A percentile compares a stretch with the other conserved stretches of the same genome.
Evolutionary conservation across 192 early-diverging fungal species (phyloP).

Genomic region (Backusella sp.): DNA sequence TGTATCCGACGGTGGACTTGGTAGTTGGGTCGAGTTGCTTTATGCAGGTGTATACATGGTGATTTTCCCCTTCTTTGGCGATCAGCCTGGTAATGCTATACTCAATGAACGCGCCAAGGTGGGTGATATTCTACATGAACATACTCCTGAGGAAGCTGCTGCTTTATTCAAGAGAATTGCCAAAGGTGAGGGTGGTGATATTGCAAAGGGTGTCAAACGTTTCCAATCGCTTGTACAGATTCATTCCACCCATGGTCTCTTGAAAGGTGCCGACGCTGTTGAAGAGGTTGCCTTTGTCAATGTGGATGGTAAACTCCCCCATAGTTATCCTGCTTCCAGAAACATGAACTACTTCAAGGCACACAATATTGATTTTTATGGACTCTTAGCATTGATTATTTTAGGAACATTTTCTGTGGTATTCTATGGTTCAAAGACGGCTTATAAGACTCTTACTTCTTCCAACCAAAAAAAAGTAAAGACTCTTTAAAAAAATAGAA

Average conservation of each 20-base stretch:
- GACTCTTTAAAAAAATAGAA: no score
- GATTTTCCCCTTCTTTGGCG: constrained; percentile 31
- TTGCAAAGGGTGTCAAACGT: background rate
- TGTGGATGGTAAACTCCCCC: constrained; percentile 5
- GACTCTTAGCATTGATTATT: background rate
- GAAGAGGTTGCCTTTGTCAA: constrained; percentile 22
- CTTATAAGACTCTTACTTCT: background rate
- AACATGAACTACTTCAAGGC: constrained; percentile 20
- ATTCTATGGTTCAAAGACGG: background rate
- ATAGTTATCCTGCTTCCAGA: constrained; percentile 11
- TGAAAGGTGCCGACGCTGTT: constrained; percentile 13
- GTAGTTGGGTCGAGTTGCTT: constrained; percentile 29
- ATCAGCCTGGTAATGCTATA: constrained; percentile 24
- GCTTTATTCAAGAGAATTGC: background rate
- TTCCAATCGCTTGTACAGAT: constrained; percentile 14
- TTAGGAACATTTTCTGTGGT: background rate
- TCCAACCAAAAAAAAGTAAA: background rate
- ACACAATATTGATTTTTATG: constrained; percentile 17
- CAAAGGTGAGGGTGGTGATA: background rate
- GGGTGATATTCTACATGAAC: background rate
- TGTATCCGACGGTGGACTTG: constrained; percentile 28
- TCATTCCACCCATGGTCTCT: background rate
- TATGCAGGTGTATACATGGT: constrained; percentile 29
- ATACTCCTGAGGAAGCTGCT: background rate
- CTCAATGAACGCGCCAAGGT: background rate